Percentiles rank a stretch among this genome's conserved stretches.
These are phyloP conservation scores for Ceratocystis cacaofunesta DNA, from an alignment of 2,329 filamentous ascomycete species.

Conservation along the genomic window DNA sequence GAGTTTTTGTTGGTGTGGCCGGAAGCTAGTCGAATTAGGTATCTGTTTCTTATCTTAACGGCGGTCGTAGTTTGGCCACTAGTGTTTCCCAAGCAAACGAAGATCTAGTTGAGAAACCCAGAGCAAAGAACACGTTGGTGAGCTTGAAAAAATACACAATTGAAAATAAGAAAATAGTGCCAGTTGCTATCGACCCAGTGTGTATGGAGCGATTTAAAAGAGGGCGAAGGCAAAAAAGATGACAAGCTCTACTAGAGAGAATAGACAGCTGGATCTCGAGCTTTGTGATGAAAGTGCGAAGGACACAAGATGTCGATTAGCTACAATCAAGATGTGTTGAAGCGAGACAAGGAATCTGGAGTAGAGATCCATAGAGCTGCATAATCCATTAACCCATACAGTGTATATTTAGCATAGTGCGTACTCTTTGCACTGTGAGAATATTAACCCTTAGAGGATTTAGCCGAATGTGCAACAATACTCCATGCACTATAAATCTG, in stretches of 20 bases:
- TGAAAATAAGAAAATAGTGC: background rate
- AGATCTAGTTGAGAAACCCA: background rate
- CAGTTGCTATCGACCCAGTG: background rate
- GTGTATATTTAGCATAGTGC: accelerated
- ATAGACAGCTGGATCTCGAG: background rate
- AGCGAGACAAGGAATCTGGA: background rate
- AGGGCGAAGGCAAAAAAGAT: background rate
- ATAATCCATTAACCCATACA: background rate
- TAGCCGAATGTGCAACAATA: too few species aligned
- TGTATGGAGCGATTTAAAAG: background rate
- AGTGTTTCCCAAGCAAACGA: background rate
- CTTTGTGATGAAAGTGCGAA: background rate
- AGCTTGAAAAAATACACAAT: background rate
- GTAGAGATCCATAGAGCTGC: slow-evolving; percentile 1
- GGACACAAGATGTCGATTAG: background rate
- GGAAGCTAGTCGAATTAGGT: background rate
- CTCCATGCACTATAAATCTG: background rate
- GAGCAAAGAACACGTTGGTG: slow-evolving; percentile 1
- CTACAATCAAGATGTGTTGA: background rate
- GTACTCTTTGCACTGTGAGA: background rate
- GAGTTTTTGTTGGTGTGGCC: background rate
- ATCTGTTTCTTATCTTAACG: background rate
- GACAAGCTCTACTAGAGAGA: background rate
- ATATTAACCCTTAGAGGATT: background rate
- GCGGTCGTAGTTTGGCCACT: background rate